Evolutionary conservation across 2,329 filamentous ascomycete genomes (phyloP).

Genomic region (Colletotrichum echinochloae): DNA sequence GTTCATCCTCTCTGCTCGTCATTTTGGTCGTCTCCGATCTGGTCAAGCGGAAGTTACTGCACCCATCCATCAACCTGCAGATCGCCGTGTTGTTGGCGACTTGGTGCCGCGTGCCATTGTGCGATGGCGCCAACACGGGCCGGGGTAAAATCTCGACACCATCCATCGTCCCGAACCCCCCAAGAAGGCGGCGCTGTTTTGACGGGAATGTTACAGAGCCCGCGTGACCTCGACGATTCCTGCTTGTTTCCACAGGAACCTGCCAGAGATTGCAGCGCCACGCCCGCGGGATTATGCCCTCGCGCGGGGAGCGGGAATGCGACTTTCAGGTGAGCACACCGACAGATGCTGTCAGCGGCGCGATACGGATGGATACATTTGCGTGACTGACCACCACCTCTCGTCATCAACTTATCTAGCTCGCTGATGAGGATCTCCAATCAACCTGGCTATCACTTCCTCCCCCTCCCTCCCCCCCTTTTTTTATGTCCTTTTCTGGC

Average conservation of each 20-base stretch:
- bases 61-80: conserved; percentile 23
- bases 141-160: conserved; percentile 2
- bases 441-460: conserved; percentile 21
- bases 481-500: not conserved
- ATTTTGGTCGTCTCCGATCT: conserved; percentile 28
- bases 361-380: no score
- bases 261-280: conserved; percentile 28
- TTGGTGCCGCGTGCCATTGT: not conserved
- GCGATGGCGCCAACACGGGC: conserved; percentile 1
- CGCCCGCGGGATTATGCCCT: conserved; percentile 10
- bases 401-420: conserved; percentile 21
- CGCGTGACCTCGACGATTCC: conserved; percentile 25
- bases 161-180: not conserved
- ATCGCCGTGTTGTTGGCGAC: conserved; percentile 6
- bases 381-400: conserved; percentile 5
- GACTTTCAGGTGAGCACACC: conserved; percentile 19
- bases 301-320: conserved; percentile 4
- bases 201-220: conserved; percentile 7
- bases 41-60: conserved; percentile 22
- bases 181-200: no score
- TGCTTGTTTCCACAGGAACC: conserved; percentile 24
- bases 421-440: conserved; percentile 31
- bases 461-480: conserved; percentile 1
- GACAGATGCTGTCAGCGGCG: conserved; percentile 32
- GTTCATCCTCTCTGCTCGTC: conserved; percentile 28